Conservation (phyloP, 2,329 filamentous ascomycete genomes). For the Fusarium sp. region DNA sequence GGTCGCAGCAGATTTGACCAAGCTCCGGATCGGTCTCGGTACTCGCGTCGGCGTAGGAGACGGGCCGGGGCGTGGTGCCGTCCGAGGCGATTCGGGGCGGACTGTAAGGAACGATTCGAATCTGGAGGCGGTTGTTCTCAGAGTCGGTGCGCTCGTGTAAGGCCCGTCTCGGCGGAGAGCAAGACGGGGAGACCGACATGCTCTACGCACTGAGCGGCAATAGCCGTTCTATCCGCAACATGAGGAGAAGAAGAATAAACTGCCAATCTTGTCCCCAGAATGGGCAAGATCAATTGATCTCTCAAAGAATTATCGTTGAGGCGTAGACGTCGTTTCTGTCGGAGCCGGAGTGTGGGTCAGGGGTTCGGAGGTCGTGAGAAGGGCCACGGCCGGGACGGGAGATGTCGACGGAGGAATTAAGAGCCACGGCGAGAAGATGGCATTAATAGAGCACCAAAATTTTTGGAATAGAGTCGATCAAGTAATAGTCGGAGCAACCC, state of each 20-base stretch:
- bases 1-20: conserved; percentile 24
- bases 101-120: conserved; percentile 53
- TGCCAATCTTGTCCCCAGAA: conserved; percentile 6
- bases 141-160: conserved; percentile 44
- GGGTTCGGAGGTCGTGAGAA: conserved; percentile 19
- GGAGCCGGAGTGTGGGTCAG: conserved; percentile 33
- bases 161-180: conserved; percentile 43
- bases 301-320: conserved; percentile 5
- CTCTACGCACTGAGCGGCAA: conserved; percentile 44
- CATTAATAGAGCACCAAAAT: conserved; percentile 26
- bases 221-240: conserved; percentile 34
- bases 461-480: conserved; percentile 8
- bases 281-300: conserved; percentile 24
- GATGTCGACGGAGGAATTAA: conserved; percentile 26
- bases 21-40: conserved; percentile 37
- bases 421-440: conserved; percentile 9
- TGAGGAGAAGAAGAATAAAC: conserved; percentile 18
- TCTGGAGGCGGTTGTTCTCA: conserved; percentile 46
- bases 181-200: conserved; percentile 47
- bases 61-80: conserved; percentile 41
- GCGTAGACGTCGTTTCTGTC: conserved; percentile 14
- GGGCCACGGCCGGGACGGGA: conserved; percentile 18
- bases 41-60: conserved; percentile 38
- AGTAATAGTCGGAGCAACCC: conserved; percentile 9
- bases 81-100: conserved; percentile 50